A percentile compares a stretch with the other conserved stretches of the same genome.
Conservation (phyloP, 176 grass and related monocot genomes). For the Aegilops bicornis region DNA sequence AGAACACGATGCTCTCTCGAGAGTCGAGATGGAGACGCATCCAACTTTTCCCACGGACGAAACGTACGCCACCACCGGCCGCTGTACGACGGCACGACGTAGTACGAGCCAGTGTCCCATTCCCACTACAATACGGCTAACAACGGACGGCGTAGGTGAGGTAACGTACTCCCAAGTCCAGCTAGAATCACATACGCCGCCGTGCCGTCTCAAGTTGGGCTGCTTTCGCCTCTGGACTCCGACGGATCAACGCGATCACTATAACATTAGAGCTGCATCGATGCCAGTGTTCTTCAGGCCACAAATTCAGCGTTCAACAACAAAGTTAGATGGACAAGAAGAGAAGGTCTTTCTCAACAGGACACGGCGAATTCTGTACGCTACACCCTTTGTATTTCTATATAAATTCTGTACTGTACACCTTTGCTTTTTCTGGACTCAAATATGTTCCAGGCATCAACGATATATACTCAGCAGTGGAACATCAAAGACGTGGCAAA, state of each 20-base stretch:
- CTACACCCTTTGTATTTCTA: not conserved
- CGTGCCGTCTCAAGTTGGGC: not conserved
- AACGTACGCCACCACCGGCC: not conserved
- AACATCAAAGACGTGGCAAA: not conserved
- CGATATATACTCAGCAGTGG: not conserved
- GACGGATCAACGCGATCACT: not conserved
- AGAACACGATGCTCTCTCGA: not conserved
- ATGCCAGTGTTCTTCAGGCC: not conserved
- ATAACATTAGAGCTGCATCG: not conserved
- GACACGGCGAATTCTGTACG: not conserved
- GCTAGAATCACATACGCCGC: conserved; percentile 7
- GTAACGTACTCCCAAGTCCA: not conserved
- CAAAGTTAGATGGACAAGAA: no score
- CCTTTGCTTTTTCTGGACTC: not conserved
- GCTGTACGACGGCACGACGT: not conserved
- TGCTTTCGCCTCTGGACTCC: not conserved
- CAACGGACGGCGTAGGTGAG: not conserved
- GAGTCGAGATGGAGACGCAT: not conserved
- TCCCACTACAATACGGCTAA: not conserved
- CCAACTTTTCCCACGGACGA: not conserved
- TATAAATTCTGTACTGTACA: not conserved
- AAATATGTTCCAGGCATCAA: not conserved
- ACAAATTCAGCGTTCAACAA: not conserved
- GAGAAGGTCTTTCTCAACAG: no score
- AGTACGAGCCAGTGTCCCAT: not conserved